Conservation (phyloP, 2,329 filamentous ascomycete genomes). For the Chaetomium strumarium region DNA sequence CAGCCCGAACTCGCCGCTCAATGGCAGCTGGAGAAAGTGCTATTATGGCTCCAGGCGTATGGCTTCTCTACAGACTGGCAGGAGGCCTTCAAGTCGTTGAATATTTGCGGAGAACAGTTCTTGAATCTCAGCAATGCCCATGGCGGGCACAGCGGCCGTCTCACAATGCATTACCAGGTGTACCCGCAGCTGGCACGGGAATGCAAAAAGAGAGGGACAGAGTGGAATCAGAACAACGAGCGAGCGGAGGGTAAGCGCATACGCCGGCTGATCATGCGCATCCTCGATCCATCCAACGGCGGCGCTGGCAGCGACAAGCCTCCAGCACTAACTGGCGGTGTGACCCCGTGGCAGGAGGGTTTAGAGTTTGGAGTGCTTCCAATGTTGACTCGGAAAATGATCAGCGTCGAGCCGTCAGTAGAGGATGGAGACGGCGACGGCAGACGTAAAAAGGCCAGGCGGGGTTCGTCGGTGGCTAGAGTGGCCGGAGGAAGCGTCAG, state of each 20-base stretch:
- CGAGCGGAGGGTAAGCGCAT: slow-evolving; percentile 85
- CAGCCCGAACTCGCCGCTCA: slow-evolving; percentile 68
- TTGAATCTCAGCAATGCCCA: slow-evolving; percentile 78
- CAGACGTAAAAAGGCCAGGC: slow-evolving; percentile 19
- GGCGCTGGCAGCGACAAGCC: no score
- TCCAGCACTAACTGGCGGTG: no score
- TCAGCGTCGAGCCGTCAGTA: not conserved
- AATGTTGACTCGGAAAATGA: no score
- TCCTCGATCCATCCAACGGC: slow-evolving; percentile 55
- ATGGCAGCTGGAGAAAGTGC: slow-evolving; percentile 83
- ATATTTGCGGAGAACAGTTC: slow-evolving; percentile 77
- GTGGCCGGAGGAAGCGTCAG: not conserved
- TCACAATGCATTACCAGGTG: slow-evolving; percentile 89
- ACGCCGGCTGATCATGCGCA: slow-evolving; percentile 74
- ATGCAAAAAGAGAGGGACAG: slow-evolving; percentile 67
- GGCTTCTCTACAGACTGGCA: slow-evolving; percentile 94
- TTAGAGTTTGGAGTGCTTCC: no score
- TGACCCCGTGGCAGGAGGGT: no score
- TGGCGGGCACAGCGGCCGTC: slow-evolving; percentile 76
- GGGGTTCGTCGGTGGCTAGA: not conserved
- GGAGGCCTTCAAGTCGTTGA: slow-evolving; percentile 78
- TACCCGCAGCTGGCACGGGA: slow-evolving; percentile 76
- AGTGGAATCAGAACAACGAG: slow-evolving; percentile 76
- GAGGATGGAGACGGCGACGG: slow-evolving; percentile 21
- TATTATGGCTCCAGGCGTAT: slow-evolving; percentile 82